A percentile compares a stretch with the other conserved stretches of the same genome.
phyloP scores from a whole-genome alignment of 129 eudicot species.

The Cynara cardunculus region DNA sequence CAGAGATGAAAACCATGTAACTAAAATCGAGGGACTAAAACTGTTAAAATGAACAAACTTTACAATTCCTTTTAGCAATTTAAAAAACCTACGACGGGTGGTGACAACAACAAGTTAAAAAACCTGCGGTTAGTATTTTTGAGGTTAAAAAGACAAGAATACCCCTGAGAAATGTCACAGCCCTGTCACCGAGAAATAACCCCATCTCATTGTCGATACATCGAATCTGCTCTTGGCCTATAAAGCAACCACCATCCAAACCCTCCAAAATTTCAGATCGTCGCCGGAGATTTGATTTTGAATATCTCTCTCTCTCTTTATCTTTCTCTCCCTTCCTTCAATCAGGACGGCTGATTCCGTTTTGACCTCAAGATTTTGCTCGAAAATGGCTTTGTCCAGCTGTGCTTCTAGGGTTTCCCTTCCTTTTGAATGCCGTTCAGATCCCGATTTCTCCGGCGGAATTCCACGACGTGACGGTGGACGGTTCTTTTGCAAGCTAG shows the following conservation, averaged over 20 bases:
- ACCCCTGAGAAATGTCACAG: conserved; percentile 13
- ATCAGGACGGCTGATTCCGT: conserved; percentile 10
- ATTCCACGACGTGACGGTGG: conserved; percentile 30
- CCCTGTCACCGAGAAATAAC: conserved; percentile 14
- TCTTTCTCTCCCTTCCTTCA: not conserved
- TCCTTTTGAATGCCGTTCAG: conserved; percentile 64
- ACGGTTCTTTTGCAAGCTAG: conserved; percentile 29
- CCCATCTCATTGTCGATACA: not conserved
- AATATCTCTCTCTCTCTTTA: not conserved
- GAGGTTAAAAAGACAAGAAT: not conserved
- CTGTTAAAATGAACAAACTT: not conserved
- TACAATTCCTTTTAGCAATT: too few relatives aligned
- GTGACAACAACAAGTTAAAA: too few relatives aligned
- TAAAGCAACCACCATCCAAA: conserved; percentile 18
- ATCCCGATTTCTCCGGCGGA: conserved; percentile 52
- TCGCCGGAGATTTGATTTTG: not conserved
- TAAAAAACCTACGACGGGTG: not conserved
- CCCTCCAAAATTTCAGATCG: conserved; percentile 14
- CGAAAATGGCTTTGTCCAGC: conserved; percentile 51
- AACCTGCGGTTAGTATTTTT: not conserved
- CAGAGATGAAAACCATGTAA: not conserved
- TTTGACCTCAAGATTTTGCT: not conserved
- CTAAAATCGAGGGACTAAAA: not conserved
- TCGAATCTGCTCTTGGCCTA: conserved; percentile 12
- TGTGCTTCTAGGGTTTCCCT: conserved; percentile 41